Conservation (phyloP, 371 early-diverging fungal genomes). For the Globomyces sp. region DNA sequence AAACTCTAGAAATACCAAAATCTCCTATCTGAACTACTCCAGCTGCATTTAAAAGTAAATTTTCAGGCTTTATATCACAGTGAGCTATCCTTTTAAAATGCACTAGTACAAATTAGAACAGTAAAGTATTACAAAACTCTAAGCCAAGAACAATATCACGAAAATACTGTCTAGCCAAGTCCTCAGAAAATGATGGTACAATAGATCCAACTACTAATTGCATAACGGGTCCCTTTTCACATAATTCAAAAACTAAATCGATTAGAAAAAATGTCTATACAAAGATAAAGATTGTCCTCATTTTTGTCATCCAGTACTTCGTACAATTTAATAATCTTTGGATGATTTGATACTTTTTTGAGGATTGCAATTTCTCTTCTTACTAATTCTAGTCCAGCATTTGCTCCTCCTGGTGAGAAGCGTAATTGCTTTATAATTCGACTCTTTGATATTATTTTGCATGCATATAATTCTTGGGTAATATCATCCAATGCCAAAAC, state of each 20-base stretch:
- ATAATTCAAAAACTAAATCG: conserved; percentile 57
- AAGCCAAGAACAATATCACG: conserved; percentile 54
- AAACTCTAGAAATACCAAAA: conserved; percentile 57
- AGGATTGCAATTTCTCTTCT: conserved; percentile 55
- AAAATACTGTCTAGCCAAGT: conserved; percentile 48
- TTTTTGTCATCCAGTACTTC: conserved; percentile 57
- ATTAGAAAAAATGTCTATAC: conserved; percentile 27
- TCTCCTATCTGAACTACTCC: conserved; percentile 49
- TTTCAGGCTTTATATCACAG: conserved; percentile 59
- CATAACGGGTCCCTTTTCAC: conserved; percentile 57
- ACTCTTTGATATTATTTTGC: conserved; percentile 54
- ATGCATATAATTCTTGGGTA: conserved; percentile 47
- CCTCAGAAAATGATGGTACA: conserved; percentile 44
- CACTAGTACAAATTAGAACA: conserved; percentile 27
- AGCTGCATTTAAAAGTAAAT: conserved; percentile 44
- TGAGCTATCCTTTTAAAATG: conserved; percentile 55
- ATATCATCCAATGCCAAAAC: conserved; percentile 39
- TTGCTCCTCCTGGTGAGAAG: conserved; percentile 24
- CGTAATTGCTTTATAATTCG: conserved; percentile 47
- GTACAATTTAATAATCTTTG: conserved; percentile 50
- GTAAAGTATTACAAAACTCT: conserved; percentile 46
- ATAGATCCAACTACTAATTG: conserved; percentile 30
- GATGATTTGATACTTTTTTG: conserved; percentile 57
- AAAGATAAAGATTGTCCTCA: conserved; percentile 58
- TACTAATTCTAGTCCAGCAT: conserved; percentile 27